Evolutionary conservation across 1,284 basidiomycete genomes (phyloP), one percentile per base, ranked within the genome.

Genomic region (Leccinum insolens): DNA sequence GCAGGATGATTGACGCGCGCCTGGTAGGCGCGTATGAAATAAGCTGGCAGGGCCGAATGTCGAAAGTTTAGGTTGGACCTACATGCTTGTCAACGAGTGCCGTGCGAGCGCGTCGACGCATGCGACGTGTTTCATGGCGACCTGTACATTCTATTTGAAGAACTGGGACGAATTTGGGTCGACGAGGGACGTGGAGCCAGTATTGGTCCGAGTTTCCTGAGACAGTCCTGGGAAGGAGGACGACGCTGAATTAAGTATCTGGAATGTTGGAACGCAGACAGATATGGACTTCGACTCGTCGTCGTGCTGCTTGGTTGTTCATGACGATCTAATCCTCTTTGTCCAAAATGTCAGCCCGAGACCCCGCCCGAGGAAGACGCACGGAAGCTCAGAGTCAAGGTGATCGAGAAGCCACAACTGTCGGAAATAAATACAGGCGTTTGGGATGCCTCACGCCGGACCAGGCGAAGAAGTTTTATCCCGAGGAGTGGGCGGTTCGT

Each of bases 281-380:
- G 94, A 94, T 99, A 41, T 99, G 98, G 98, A 98, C 96, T 0
- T n/a, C n/a, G n/a, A 93, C 96, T 0, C 90, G 97, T 15, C 86
- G 95, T 52, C 87, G 98, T 28, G 98, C 96, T 1, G 95, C 96
- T 2, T 96, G 95, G 90, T 97, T 96, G 0, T 98, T 99, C 81
- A 85, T 95, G 63, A 86, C 82, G 2, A 63, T 60, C 7, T 63
- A 61, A 52, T 55, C 71, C 3, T 58, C 73, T 1, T 57, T 63
- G 34, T 70, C 70, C 34, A 8, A 67, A 12, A 15, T 69, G 62
- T 68, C 75, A 31, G 6, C 25, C 57, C 0, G 72, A 69, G 22
- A 20, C 31, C 0, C 17, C 66, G 22, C 31, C 61, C 58, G 69
- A 65, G 55, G 71, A 71, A 9, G 63, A 57, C 3, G n/a, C 66